Percentiles rank a stretch among this genome's conserved stretches.
Evolutionary conservation across 2,329 filamentous ascomycete species (phyloP).

Genomic region (Penicillium expansum): DNA sequence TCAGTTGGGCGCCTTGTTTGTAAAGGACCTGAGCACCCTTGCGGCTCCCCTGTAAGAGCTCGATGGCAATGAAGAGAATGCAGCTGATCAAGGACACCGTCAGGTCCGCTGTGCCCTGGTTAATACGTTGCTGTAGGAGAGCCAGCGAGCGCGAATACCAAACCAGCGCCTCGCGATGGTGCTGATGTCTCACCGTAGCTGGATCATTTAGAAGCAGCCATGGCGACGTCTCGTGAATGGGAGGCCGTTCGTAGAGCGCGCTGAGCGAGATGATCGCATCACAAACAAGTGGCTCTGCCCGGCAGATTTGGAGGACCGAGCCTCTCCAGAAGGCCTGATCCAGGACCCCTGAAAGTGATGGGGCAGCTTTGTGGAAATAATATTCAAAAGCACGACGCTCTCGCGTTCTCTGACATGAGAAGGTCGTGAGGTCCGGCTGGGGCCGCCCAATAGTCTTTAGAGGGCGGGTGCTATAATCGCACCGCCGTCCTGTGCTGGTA

Average conservation of each 20-base stretch:
- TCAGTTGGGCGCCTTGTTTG: constrained; percentile 12
- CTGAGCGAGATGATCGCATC: constrained; percentile 31
- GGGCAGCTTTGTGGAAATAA: constrained; percentile 26
- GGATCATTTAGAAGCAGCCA: constrained; percentile 12
- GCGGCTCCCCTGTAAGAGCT: constrained; percentile 18
- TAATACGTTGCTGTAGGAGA: constrained; percentile 16
- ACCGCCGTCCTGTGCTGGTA: constrained; percentile 19
- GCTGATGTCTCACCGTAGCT: constrained; percentile 9
- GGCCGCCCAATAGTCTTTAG: background rate
- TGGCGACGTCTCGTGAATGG: constrained; percentile 12
- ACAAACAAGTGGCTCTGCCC: constrained; percentile 27
- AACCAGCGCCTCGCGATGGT: constrained; percentile 16
- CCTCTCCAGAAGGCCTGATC: constrained; percentile 29
- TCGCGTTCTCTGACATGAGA: background rate
- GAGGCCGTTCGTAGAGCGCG: constrained; percentile 25
- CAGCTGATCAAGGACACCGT: constrained; percentile 18
- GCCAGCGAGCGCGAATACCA: constrained; percentile 23
- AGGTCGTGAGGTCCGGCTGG: background rate
- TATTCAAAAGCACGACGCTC: constrained; percentile 31
- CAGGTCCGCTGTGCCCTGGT: constrained; percentile 13
- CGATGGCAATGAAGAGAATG: constrained; percentile 22
- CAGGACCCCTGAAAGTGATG: constrained; percentile 23
- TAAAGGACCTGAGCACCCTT: constrained; percentile 11
- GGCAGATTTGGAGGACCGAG: constrained; percentile 28
- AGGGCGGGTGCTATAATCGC: constrained; percentile 5